Conservation (phyloP, 1,284 basidiomycete species). For the Cutaneotrichosporon mucoides region DNA sequence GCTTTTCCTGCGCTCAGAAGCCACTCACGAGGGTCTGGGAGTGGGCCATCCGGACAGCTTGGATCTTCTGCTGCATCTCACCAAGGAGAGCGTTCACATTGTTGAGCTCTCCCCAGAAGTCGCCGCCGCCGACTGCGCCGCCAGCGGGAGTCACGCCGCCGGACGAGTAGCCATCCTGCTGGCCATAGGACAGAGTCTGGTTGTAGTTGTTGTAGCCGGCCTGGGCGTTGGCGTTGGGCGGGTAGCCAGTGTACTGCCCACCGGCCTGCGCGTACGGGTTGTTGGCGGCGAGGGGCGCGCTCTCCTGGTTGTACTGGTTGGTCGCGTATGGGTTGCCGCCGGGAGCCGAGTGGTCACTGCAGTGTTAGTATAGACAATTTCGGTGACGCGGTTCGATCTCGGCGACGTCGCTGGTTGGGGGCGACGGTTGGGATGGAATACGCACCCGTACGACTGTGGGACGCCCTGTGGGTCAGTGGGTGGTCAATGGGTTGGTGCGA, state of each 20-base stretch:
- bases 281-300: slow-evolving; percentile 10
- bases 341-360: slow-evolving; percentile 13
- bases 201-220: slow-evolving; percentile 25
- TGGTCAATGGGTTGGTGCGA: neutral
- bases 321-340: neutral
- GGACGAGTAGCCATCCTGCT: slow-evolving; percentile 40
- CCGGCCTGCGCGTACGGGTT: slow-evolving; percentile 41
- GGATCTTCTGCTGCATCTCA: slow-evolving; percentile 45
- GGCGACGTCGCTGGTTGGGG: too few relatives aligned
- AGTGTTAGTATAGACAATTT: neutral
- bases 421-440: neutral
- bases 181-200: slow-evolving; percentile 32
- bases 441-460: slow-evolving; percentile 12
- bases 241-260: slow-evolving; percentile 2
- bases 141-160: slow-evolving; percentile 23
- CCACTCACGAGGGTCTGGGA: slow-evolving; percentile 1
- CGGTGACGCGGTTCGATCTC: neutral
- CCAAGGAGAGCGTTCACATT: slow-evolving; percentile 33
- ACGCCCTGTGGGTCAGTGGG: neutral
- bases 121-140: slow-evolving; percentile 18
- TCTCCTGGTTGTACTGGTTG: slow-evolving; percentile 17
- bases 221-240: neutral
- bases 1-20: neutral
- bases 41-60: slow-evolving; percentile 44
- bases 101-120: slow-evolving; percentile 46